Percentiles rank a stretch among this genome's conserved stretches.
These are phyloP conservation scores for Aspergillus affinis DNA, from an alignment of 495 filamentous ascomycete genomes.

Conservation along the genomic window DNA sequence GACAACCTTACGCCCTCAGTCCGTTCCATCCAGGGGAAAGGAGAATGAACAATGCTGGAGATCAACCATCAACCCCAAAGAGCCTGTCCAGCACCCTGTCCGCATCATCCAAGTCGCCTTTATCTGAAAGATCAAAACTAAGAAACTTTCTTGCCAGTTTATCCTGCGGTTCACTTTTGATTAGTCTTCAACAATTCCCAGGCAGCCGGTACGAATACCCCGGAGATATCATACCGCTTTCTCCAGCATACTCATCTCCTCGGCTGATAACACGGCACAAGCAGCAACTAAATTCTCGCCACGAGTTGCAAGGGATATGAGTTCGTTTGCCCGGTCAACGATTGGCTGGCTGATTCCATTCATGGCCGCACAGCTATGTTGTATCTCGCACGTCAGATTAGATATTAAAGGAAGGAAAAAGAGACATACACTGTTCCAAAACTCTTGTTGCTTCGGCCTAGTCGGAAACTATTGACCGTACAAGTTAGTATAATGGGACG, in stretches of 20 bases:
- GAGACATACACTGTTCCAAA: slow-evolving; percentile 65
- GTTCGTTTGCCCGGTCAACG: slow-evolving; percentile 71
- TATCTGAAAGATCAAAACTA: slow-evolving; percentile 25
- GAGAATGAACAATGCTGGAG: background rate
- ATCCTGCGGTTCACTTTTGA: slow-evolving; percentile 24
- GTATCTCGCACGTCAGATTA: slow-evolving; percentile 1
- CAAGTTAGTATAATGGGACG: background rate
- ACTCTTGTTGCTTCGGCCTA: slow-evolving; percentile 75
- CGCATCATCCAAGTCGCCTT: slow-evolving; percentile 5
- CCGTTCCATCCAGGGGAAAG: background rate
- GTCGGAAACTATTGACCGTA: slow-evolving; percentile 40
- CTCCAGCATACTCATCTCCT: slow-evolving; percentile 60
- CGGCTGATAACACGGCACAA: slow-evolving; percentile 61
- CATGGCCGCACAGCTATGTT: slow-evolving; percentile 68
- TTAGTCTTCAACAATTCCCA: slow-evolving; percentile 4
- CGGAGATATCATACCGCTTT: slow-evolving; percentile 50
- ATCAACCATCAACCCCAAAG: slow-evolving; percentile 12
- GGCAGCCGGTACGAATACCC: background rate
- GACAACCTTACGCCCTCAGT: too few relatives aligned
- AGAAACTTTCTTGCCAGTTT: slow-evolving; percentile 37
- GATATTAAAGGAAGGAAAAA: background rate
- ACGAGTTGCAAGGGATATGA: slow-evolving; percentile 65
- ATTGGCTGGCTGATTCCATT: slow-evolving; percentile 76
- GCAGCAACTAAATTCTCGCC: slow-evolving; percentile 75
- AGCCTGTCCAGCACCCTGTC: slow-evolving; percentile 26